Conservation (phyloP, 2,329 filamentous ascomycete species). For the Neodidymelliopsis sp. region DNA sequence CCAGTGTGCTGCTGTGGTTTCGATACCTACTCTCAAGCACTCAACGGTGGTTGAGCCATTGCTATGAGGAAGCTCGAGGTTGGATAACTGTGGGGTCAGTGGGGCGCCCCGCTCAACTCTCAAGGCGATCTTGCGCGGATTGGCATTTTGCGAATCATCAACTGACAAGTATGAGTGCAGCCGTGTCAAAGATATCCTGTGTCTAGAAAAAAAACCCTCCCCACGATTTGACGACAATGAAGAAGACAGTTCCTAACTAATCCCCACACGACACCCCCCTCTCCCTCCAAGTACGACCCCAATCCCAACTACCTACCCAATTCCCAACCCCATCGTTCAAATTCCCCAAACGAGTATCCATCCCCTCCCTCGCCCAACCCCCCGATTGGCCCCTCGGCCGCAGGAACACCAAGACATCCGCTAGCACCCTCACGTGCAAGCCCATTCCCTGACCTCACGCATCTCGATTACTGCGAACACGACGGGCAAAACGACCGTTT, state of each 20-base stretch:
- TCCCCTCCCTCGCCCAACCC: not conserved
- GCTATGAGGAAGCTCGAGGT: not conserved
- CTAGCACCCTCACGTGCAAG: slow-evolving; percentile 3
- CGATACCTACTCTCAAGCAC: not conserved
- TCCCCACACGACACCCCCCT: too few relatives aligned
- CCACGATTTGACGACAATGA: not conserved
- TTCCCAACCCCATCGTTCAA: slow-evolving; percentile 6
- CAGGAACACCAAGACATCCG: slow-evolving; percentile 10
- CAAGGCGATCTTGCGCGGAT: not conserved
- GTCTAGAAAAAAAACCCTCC: not conserved
- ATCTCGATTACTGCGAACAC: too few relatives aligned
- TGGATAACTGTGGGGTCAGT: slow-evolving; percentile 9
- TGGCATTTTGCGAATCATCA: not conserved
- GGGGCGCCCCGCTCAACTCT: slow-evolving; percentile 2
- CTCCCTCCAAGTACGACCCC: not conserved
- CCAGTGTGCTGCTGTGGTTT: not conserved
- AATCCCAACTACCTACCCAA: not conserved
- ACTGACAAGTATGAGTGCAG: not conserved
- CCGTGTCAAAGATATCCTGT: not conserved
- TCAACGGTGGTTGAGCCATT: slow-evolving; percentile 5
- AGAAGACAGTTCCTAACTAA: too few relatives aligned
- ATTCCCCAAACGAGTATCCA: slow-evolving; percentile 12
- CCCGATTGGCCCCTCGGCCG: slow-evolving; percentile 12
- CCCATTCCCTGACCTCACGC: not conserved
- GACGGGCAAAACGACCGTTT: too few relatives aligned